These are phyloP conservation scores for Euphorbia celastroides DNA, from an alignment of 441 rosid species.

Conservation along the genomic window DNA sequence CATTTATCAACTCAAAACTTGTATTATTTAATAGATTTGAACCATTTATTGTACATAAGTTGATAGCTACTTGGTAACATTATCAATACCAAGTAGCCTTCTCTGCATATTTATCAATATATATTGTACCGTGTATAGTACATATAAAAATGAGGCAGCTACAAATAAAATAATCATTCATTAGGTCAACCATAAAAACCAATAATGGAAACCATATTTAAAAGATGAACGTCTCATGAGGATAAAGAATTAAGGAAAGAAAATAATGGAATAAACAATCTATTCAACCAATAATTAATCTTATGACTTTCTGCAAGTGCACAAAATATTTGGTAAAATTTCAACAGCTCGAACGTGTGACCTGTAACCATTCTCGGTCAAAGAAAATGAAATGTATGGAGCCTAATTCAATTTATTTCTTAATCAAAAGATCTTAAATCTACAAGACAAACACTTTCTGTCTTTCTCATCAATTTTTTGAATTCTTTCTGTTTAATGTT, in stretches of 20 bases:
- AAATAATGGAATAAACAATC: background rate
- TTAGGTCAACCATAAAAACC: background rate
- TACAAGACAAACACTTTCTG: constrained; percentile 20
- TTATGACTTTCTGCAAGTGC: too few species aligned
- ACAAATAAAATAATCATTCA: background rate
- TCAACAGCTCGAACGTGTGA: too few species aligned
- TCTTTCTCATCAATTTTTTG: too few species aligned
- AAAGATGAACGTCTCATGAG: background rate
- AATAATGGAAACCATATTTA: background rate
- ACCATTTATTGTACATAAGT: too few species aligned
- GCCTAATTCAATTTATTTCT: constrained; percentile 6
- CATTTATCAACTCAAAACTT: too few species aligned
- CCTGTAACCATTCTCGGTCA: too few species aligned
- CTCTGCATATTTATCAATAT: background rate
- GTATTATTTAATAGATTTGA: too few species aligned
- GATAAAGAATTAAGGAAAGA: background rate
- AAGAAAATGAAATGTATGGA: background rate
- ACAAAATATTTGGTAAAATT: too few species aligned
- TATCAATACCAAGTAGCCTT: too few species aligned
- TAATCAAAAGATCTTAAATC: constrained; percentile 17
- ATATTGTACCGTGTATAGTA: background rate
- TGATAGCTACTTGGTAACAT: too few species aligned
- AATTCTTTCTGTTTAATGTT: constrained; percentile 9
- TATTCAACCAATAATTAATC: background rate
- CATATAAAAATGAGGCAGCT: background rate